A percentile compares a stretch with the other conserved stretches of the same genome.
phyloP scores from a whole-genome alignment of 148 eudicot genomes.

The Amaranthus palmeri region DNA sequence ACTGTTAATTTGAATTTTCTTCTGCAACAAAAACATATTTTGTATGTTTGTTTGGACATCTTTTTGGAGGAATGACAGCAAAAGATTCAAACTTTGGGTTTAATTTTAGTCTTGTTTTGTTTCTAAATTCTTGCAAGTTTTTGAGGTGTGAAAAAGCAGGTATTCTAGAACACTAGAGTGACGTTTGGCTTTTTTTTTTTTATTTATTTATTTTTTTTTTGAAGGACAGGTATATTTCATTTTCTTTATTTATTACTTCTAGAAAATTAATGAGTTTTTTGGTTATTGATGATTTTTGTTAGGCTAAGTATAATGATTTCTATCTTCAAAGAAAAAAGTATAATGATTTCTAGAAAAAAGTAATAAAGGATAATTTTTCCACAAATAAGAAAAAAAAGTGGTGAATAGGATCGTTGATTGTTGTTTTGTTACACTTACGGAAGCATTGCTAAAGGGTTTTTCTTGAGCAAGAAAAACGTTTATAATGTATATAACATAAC shows the following conservation, averaged over 20 bases:
- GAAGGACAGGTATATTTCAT: neutral
- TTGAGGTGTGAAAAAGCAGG: neutral
- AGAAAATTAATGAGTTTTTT: neutral
- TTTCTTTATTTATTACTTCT: too few species aligned
- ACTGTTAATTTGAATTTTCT: conserved; percentile 64
- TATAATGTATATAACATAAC: too few species aligned
- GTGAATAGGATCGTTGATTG: too few species aligned
- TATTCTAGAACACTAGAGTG: neutral
- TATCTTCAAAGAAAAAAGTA: too few species aligned
- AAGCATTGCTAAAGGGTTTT: too few species aligned
- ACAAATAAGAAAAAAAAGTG: too few species aligned
- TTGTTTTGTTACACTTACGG: too few species aligned
- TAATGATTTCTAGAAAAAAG: too few species aligned
- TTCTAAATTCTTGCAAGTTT: neutral
- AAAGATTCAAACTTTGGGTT: neutral
- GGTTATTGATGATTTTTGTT: neutral
- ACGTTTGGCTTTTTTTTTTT: conserved; percentile 1
- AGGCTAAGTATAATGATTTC: too few species aligned
- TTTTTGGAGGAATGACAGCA: neutral
- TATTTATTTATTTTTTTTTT: neutral
- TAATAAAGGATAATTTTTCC: too few species aligned
- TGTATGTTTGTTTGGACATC: conserved; percentile 63
- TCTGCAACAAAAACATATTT: conserved; percentile 74
- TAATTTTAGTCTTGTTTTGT: neutral
- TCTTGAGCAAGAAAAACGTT: too few species aligned